Evolutionary conservation across 108 stramenopile species (phyloP).

Genomic region (Discostella pseudostelligera): DNA sequence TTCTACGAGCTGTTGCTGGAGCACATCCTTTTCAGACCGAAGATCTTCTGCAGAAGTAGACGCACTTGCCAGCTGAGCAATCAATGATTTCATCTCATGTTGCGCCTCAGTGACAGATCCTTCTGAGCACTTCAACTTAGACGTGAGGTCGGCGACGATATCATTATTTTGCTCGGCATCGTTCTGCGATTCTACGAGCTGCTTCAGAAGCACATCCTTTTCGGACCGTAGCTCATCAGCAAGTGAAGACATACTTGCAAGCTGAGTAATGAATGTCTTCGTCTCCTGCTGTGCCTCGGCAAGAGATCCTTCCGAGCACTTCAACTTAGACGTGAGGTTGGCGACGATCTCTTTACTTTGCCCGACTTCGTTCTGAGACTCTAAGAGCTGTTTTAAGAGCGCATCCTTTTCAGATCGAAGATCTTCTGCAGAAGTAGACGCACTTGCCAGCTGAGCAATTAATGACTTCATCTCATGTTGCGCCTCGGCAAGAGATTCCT

Average conservation of each 20-base stretch:
- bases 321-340: slow-evolving; percentile 24
- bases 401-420: neutral
- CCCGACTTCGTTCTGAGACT: slow-evolving; percentile 6
- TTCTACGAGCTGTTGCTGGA: neutral
- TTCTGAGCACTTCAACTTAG: neutral
- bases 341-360: slow-evolving; percentile 9
- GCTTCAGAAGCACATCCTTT: neutral
- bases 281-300: slow-evolving; percentile 9
- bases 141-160: neutral
- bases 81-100: neutral
- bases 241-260: neutral
- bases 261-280: neutral
- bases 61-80: neutral
- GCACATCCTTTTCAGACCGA: neutral
- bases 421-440: neutral
- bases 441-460: neutral
- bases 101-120: neutral
- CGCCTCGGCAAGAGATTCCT: slow-evolving; percentile 19
- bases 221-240: neutral
- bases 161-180: neutral
- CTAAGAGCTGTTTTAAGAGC: neutral
- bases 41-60: neutral
- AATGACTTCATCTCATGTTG: neutral
- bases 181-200: neutral
- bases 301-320: slow-evolving; percentile 22